Evolutionary conservation across 805 yeast genomes (phyloP), one percentile per base, ranked within the genome.

Genomic region (Wickerhamomyces xylosicus): DNA sequence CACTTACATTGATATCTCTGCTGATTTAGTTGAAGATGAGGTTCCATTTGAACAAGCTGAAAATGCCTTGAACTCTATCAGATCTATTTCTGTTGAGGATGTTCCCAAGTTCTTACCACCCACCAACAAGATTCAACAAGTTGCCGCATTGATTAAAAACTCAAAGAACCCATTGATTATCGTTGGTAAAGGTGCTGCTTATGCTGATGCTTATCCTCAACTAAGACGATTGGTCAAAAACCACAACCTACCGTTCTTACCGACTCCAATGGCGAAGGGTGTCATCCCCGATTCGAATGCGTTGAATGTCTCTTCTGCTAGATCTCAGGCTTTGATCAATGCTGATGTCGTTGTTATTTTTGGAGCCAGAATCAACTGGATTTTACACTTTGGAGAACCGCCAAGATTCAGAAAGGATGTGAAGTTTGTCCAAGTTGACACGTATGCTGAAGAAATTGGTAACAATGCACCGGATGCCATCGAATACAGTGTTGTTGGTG

Each of bases 191-290:
- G 86, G 86, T 3, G 71, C 80, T 3, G 71, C 80, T 0, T 64
- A 70, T 41, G 60, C 63, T 2, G 55, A 56, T 29, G 69, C 74
- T 0, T 67, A 71, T 6, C 34, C 25, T 1, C 50, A 54, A 3
- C 42, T 79, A 8, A 54, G 70, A 2, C 31, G 46, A 0, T 63
- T 80, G 37, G 64, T 79, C 16, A 37, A 52, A 5, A 29, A 38
- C 1, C 70, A 74, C 37, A 49, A 60, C 9, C 37, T 79, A 2
- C 74, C 81, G 1, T 80, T 80, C 47, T 50, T 80, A 36, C 85
- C 87, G 9, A 79, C 87, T 0, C 86, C 89, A 3, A 80, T 80
- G 89, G 89, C 83, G 0, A 80, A 80, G 54, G 89, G 89, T 9
- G 73, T 79, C 1, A 57, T 80, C 1, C 61, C 72, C 3, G 89